Evolutionary conservation across 495 filamentous ascomycete genomes (phyloP).

Genomic region (Xylaria curta): DNA sequence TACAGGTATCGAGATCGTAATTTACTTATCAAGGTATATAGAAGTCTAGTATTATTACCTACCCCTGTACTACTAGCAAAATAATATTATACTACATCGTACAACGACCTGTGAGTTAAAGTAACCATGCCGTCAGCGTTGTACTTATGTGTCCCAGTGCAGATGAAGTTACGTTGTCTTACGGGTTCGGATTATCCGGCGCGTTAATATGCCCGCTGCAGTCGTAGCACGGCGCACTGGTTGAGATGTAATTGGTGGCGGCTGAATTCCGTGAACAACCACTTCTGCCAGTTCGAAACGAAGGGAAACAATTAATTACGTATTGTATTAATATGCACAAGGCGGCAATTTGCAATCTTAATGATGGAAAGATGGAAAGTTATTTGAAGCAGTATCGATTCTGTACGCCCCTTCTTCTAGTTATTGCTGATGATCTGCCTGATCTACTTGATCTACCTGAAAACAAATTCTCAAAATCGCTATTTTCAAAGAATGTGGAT

Average conservation of each 20-base stretch:
- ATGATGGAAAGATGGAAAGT: neutral
- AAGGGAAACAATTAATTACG: neutral
- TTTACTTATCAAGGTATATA: no score
- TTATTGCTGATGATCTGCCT: neutral
- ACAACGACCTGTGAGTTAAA: neutral
- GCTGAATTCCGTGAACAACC: slow-evolving; percentile 6
- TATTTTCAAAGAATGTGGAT: neutral
- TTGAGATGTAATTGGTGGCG: neutral
- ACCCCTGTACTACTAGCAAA: no score
- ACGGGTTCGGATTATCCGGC: neutral
- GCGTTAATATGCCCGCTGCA: neutral
- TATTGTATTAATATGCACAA: slow-evolving; percentile 3
- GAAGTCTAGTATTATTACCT: neutral
- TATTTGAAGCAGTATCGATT: neutral
- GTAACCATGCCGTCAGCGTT: neutral
- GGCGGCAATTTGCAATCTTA: neutral
- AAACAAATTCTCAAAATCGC: no score
- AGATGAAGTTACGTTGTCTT: neutral
- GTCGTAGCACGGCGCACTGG: neutral
- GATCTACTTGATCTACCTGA: neutral
- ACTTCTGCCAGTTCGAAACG: neutral
- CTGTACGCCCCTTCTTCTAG: neutral
- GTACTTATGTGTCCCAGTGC: neutral
- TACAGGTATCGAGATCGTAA: no score
- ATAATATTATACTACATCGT: neutral